A percentile compares a stretch with the other conserved stretches of the same genome.
These are phyloP conservation scores for Beauveria varroae DNA, from an alignment of 2,329 filamentous ascomycete species.

Conservation along the genomic window DNA sequence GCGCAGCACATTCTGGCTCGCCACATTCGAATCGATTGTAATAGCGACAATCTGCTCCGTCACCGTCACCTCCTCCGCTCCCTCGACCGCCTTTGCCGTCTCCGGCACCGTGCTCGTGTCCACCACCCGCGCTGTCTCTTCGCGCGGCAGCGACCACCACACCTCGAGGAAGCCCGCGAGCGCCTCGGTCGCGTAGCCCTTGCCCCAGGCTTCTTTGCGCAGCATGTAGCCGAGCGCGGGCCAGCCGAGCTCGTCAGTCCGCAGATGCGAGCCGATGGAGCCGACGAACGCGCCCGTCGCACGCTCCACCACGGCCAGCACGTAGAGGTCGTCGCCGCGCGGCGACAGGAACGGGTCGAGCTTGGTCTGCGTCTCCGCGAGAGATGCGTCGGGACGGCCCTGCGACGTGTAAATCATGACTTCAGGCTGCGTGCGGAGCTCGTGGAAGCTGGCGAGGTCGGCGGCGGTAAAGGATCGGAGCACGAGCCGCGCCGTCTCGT, in stretches of 20 bases:
- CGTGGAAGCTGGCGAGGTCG: conserved; percentile 43
- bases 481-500: conserved; percentile 46
- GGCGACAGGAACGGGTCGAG: conserved; percentile 38
- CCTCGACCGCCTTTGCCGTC: neutral
- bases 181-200: conserved; percentile 51
- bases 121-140: conserved; percentile 35
- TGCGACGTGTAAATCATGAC: conserved; percentile 53
- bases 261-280: conserved; percentile 35
- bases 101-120: neutral
- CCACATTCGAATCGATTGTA: conserved; percentile 40
- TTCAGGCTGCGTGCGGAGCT: conserved; percentile 48
- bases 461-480: conserved; percentile 41
- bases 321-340: conserved; percentile 44
- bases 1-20: conserved; percentile 47
- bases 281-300: conserved; percentile 45
- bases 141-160: conserved; percentile 44
- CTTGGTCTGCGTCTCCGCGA: conserved; percentile 34
- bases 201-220: conserved; percentile 44
- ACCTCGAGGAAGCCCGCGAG: conserved; percentile 35
- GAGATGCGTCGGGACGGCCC: conserved; percentile 34
- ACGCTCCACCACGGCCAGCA: conserved; percentile 44
- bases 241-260: conserved; percentile 38
- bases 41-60: conserved; percentile 38
- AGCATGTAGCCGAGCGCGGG: conserved; percentile 54
- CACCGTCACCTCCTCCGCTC: conserved; percentile 13